Evolutionary conservation across 176 grass and related monocot species (phyloP).

Genomic region (Zoysia pacifica): DNA sequence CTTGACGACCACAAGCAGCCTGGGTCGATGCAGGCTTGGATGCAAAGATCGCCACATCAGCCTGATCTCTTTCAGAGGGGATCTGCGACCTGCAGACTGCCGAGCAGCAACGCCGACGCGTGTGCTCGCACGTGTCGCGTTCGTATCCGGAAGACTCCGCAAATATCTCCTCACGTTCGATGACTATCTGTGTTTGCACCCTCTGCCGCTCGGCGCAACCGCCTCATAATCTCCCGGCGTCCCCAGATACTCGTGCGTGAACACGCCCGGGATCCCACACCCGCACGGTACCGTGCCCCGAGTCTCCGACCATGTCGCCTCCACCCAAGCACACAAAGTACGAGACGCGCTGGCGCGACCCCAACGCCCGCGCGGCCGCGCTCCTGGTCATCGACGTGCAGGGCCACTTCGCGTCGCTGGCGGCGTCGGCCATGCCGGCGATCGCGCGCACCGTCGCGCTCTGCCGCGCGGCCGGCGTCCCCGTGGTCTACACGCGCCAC

Average conservation of each 20-base stretch:
- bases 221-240: background rate
- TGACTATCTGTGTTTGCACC: background rate
- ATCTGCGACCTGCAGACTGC: no score
- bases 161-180: background rate
- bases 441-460: constrained; percentile 51
- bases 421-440: constrained; percentile 38
- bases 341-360: constrained; percentile 60
- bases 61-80: no score
- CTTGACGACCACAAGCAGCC: no score
- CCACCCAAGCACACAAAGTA: constrained; percentile 35
- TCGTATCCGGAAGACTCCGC: background rate
- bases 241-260: background rate
- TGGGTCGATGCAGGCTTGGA: no score
- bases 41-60: no score
- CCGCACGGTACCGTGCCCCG: background rate
- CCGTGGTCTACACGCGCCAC: constrained; percentile 65
- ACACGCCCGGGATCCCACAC: background rate
- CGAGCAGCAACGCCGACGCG: no score
- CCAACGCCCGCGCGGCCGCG: constrained; percentile 43
- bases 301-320: constrained; percentile 19
- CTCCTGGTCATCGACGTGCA: constrained; percentile 77
- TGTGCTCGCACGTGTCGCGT: background rate
- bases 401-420: constrained; percentile 61
- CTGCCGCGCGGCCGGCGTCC: constrained; percentile 50
- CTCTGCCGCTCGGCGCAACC: background rate